phyloP scores from a whole-genome alignment of 495 filamentous ascomycete species.

The Xylaria intraflava region DNA sequence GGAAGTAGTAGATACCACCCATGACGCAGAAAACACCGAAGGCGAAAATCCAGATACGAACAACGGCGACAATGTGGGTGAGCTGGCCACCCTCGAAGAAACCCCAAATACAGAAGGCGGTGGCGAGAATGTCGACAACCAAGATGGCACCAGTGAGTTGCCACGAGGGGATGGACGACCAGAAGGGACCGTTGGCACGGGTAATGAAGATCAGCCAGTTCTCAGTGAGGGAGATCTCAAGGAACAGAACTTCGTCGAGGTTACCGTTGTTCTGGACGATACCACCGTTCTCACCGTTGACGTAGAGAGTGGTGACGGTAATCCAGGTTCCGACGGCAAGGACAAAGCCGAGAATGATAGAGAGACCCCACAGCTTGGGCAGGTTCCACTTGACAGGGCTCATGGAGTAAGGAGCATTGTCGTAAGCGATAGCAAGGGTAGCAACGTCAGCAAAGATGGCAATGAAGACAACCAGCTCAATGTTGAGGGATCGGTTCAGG shows the following conservation, averaged over 20 bases:
- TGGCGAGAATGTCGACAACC: slow-evolving; percentile 73
- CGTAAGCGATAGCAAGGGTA: slow-evolving; percentile 87
- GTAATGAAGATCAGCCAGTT: slow-evolving; percentile 98
- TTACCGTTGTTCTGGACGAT: slow-evolving; percentile 83
- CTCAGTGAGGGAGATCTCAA: slow-evolving; percentile 84
- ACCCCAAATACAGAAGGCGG: slow-evolving; percentile 76
- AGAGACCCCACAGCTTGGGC: slow-evolving; percentile 88
- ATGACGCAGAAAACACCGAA: slow-evolving; percentile 74
- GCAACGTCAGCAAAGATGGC: slow-evolving; percentile 94
- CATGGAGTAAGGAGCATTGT: slow-evolving; percentile 82
- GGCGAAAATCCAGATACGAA: slow-evolving; percentile 86
- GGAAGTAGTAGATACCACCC: slow-evolving; percentile 62
- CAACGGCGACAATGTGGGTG: slow-evolving; percentile 68
- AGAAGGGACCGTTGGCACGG: slow-evolving; percentile 79
- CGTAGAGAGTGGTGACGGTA: slow-evolving; percentile 69
- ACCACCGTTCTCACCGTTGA: slow-evolving; percentile 59
- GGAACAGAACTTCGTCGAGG: slow-evolving; percentile 75
- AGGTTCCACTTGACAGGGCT: slow-evolving; percentile 91
- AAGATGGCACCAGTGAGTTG: slow-evolving; percentile 71
- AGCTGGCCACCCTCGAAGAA: slow-evolving; percentile 57
- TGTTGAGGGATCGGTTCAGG: slow-evolving; percentile 73
- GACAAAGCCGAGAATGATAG: slow-evolving; percentile 71
- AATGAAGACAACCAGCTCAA: slow-evolving; percentile 84
- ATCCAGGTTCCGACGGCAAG: slow-evolving; percentile 82
- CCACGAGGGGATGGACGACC: slow-evolving; percentile 77